A percentile compares a stretch with the other conserved stretches of the same genome.
These are phyloP conservation scores for Tolypocladium sp. DNA, from an alignment of 2,329 filamentous ascomycete species.

Conservation along the genomic window DNA sequence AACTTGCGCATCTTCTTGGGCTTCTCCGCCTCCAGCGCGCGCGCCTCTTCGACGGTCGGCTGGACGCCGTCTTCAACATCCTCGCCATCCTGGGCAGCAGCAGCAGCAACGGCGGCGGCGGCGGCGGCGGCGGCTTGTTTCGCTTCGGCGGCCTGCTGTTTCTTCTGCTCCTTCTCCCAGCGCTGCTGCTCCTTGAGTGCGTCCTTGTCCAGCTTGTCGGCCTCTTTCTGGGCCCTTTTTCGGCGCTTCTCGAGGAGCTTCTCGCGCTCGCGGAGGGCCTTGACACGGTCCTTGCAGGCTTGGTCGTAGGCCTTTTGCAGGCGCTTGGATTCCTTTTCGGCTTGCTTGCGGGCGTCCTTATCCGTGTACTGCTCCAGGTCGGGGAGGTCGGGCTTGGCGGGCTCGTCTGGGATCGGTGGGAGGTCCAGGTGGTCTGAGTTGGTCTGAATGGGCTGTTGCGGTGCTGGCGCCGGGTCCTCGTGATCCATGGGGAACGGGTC, in stretches of 20 bases:
- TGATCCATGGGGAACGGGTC: conserved; percentile 30
- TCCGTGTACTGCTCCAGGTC: conserved; percentile 51
- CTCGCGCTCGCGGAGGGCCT: conserved; percentile 51
- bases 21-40: conserved; percentile 7
- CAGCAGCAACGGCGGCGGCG: neutral
- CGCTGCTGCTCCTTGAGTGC: conserved; percentile 27
- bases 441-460: neutral
- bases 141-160: conserved; percentile 16
- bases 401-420: conserved; percentile 37
- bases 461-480: neutral
- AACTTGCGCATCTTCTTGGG: conserved; percentile 61
- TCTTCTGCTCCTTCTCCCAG: conserved; percentile 17
- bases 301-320: conserved; percentile 56
- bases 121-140: conserved; percentile 12
- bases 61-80: neutral
- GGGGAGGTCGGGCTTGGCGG: conserved; percentile 33
- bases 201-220: conserved; percentile 30
- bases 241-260: conserved; percentile 49
- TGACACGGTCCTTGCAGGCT: conserved; percentile 57
- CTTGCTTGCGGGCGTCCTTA: conserved; percentile 56
- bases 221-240: conserved; percentile 33
- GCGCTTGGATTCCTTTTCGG: conserved; percentile 58
- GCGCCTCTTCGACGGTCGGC: neutral
- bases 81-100: neutral
- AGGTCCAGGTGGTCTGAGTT: conserved; percentile 16